phyloP scores from a whole-genome alignment of 2,329 filamentous ascomycete species.

The Sclerotinia spermophila region DNA sequence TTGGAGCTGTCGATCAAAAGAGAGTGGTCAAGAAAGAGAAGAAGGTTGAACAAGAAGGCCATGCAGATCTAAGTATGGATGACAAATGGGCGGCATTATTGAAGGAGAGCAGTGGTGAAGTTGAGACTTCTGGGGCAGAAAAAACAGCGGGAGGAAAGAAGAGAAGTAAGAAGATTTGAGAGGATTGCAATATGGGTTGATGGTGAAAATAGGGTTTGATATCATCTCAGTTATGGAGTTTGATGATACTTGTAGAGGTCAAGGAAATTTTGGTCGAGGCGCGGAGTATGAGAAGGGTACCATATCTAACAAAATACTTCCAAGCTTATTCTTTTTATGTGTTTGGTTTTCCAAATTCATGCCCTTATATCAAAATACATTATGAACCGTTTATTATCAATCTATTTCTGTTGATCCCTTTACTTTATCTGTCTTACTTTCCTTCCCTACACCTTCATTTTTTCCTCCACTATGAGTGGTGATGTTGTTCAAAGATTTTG shows the following conservation, averaged over 20 bases:
- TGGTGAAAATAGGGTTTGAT: not conserved
- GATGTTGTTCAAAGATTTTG: not conserved
- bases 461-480: not conserved
- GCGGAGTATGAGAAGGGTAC: not conserved
- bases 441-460: not conserved
- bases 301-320: not conserved
- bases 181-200: not conserved
- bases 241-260: not conserved
- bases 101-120: constrained; percentile 31
- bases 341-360: not conserved
- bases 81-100: constrained; percentile 35
- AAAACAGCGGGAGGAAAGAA: constrained; percentile 28
- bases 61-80: constrained; percentile 29
- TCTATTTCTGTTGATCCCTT: not conserved
- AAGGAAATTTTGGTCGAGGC: not conserved
- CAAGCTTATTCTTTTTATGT: not conserved
- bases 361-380: not conserved
- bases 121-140: constrained; percentile 17
- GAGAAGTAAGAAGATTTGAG: constrained; percentile 34
- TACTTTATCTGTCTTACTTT: not conserved
- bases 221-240: constrained; percentile 6
- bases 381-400: not conserved
- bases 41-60: constrained; percentile 21
- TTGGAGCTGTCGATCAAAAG: constrained; percentile 64
- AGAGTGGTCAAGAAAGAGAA: constrained; percentile 40